These are phyloP conservation scores for Anisodus acutangulus DNA, from an alignment of 257 asterid genomes.

Conservation along the genomic window DNA sequence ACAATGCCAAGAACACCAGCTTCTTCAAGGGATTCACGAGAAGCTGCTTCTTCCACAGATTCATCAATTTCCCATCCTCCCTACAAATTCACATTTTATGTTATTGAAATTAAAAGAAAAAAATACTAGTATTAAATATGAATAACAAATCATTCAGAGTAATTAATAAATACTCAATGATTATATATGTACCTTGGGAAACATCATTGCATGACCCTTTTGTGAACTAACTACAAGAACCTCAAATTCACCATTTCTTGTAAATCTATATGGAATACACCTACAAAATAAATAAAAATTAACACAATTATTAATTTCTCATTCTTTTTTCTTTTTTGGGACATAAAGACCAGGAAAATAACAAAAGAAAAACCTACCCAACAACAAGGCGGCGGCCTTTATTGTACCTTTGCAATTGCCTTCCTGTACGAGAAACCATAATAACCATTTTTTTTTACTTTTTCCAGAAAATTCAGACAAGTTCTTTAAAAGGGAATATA, in stretches of 20 bases:
- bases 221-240: slow-evolving; percentile 73
- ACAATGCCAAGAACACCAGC: slow-evolving; percentile 82
- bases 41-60: slow-evolving; percentile 73
- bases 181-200: slow-evolving; percentile 61
- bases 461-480: neutral
- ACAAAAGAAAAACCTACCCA: slow-evolving; percentile 43
- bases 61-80: slow-evolving; percentile 92
- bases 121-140: neutral
- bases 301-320: too few species aligned
- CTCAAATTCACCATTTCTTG: slow-evolving; percentile 52
- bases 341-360: neutral
- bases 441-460: slow-evolving; percentile 39
- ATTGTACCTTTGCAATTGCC: slow-evolving; percentile 74
- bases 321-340: neutral
- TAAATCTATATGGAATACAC: slow-evolving; percentile 71
- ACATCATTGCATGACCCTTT: slow-evolving; percentile 69
- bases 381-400: slow-evolving; percentile 69
- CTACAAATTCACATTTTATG: slow-evolving; percentile 34
- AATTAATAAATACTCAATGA: neutral
- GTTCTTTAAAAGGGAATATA: neutral
- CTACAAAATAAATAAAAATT: slow-evolving; percentile 37
- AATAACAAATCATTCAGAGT: neutral
- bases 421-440: slow-evolving; percentile 65
- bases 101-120: too few species aligned
- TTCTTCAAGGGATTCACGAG: slow-evolving; percentile 79